Conservation (phyloP, 441 rosid genomes). For the Mallotus repandus region DNA sequence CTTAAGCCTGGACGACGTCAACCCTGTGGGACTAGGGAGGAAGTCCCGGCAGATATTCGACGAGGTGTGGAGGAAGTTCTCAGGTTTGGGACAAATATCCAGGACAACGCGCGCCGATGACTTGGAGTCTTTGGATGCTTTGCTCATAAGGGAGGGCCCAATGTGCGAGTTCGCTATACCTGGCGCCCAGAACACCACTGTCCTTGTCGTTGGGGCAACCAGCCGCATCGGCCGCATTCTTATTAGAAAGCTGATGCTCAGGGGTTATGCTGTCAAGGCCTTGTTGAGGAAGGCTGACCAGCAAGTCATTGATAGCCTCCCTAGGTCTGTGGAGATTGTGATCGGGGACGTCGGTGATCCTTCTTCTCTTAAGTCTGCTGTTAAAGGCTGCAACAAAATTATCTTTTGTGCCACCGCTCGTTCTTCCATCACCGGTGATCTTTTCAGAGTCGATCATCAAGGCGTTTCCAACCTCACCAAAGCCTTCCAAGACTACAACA, state of each 20-base stretch:
- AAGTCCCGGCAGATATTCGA: slow-evolving; percentile 87
- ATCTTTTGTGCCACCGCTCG: slow-evolving; percentile 97
- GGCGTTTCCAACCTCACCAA: slow-evolving; percentile 92
- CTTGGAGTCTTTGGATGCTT: slow-evolving; percentile 58
- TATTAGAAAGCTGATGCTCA: slow-evolving; percentile 90
- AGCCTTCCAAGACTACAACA: slow-evolving; percentile 90
- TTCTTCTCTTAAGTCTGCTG: slow-evolving; percentile 62
- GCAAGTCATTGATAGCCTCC: slow-evolving; percentile 71
- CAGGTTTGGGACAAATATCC: slow-evolving; percentile 91
- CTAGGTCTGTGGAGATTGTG: slow-evolving; percentile 83
- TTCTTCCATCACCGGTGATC: slow-evolving; percentile 84
- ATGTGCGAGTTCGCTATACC: slow-evolving; percentile 93
- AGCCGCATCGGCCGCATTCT: slow-evolving; percentile 92
- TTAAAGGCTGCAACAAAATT: slow-evolving; percentile 85
- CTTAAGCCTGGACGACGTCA: slow-evolving; percentile 73
- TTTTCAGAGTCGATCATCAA: slow-evolving; percentile 80
- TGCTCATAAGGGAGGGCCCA: slow-evolving; percentile 80
- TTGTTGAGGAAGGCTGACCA: slow-evolving; percentile 75
- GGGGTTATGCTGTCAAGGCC: slow-evolving; percentile 93
- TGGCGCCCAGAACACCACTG: slow-evolving; percentile 87
- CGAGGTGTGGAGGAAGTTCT: slow-evolving; percentile 95
- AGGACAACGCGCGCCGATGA: slow-evolving; percentile 75
- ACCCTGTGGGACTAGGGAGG: slow-evolving; percentile 89
- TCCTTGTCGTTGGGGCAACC: slow-evolving; percentile 94
- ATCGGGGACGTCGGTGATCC: slow-evolving; percentile 93